Conservation (phyloP, 2,329 filamentous ascomycete species). For the Leptographium procerum region DNA sequence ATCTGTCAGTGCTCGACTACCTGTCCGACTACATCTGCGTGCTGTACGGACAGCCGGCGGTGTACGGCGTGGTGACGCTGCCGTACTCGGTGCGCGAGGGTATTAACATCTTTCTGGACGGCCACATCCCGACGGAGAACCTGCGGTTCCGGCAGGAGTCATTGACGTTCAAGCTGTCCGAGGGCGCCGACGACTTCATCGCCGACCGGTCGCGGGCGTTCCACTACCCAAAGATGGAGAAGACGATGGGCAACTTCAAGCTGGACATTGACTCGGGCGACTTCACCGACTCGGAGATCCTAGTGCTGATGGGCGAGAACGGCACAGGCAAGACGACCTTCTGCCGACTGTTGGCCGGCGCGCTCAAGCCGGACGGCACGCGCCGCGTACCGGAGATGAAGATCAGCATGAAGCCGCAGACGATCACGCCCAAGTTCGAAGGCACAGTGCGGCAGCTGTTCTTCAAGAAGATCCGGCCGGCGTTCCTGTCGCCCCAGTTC, state of each 20-base stretch:
- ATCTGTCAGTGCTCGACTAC: constrained; percentile 96
- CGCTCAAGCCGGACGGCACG: constrained; percentile 76
- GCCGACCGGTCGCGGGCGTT: constrained; percentile 78
- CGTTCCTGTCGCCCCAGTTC: constrained; percentile 95
- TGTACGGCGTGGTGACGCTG: constrained; percentile 95
- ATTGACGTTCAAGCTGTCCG: constrained; percentile 85
- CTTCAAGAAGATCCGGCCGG: constrained; percentile 98
- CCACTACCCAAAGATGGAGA: constrained; percentile 80
- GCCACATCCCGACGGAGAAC: constrained; percentile 93
- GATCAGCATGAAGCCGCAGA: constrained; percentile 81
- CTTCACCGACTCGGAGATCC: constrained; percentile 96
- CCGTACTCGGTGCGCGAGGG: constrained; percentile 94
- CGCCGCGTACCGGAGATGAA: constrained; percentile 81
- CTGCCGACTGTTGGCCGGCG: constrained; percentile 89
- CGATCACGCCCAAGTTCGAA: constrained; percentile 95
- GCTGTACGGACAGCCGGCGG: constrained; percentile 86
- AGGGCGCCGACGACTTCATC: constrained; percentile 79
- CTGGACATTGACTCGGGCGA: constrained; percentile 61
- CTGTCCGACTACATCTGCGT: constrained; percentile 98
- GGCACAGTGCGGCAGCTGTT: constrained; percentile 96
- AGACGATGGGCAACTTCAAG: constrained; percentile 78
- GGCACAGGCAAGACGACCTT: constrained; percentile 97
- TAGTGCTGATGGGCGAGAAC: constrained; percentile 99
- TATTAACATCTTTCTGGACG: constrained; percentile 98
- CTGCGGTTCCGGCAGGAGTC: constrained; percentile 96